Evolutionary conservation across 352 stramenopile species (phyloP).

Genomic region (Hyaloperonospora brassicae): DNA sequence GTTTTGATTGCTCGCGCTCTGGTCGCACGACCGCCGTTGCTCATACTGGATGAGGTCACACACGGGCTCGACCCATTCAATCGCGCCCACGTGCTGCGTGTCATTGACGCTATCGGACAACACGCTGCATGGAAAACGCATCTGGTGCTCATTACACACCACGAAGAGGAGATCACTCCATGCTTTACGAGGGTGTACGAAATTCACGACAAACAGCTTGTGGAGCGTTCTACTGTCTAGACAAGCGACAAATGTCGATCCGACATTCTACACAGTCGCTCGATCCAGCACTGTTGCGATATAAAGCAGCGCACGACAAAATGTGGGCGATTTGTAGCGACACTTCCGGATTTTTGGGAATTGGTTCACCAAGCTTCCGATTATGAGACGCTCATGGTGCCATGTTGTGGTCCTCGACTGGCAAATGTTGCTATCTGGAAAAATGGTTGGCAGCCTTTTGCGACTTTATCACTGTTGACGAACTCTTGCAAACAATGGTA

Average conservation of each 20-base stretch:
- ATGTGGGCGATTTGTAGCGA: no score
- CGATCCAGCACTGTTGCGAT: no score
- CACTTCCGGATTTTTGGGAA: no score
- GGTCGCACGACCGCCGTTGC: constrained; percentile 54
- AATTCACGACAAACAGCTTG: constrained; percentile 60
- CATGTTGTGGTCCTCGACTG: no score
- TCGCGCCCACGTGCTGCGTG: constrained; percentile 57
- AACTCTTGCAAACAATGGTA: no score
- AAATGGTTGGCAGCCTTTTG: no score
- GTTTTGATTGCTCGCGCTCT: constrained; percentile 82
- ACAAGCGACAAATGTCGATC: background rate
- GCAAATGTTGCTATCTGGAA: no score
- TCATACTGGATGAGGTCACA: constrained; percentile 89
- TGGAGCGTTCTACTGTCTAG: constrained; percentile 17
- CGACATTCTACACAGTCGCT: no score
- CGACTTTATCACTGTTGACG: no score
- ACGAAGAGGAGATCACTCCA: constrained; percentile 84
- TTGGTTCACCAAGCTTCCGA: no score
- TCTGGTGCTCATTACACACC: constrained; percentile 89
- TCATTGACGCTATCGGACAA: constrained; percentile 73
- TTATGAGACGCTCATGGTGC: no score
- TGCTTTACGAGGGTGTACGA: constrained; percentile 79
- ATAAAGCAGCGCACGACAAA: no score
- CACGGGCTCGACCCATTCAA: constrained; percentile 87
- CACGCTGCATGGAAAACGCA: constrained; percentile 32